Conservation (phyloP, 768 basidiomycete genomes). For the Sporobolomyces phaffii region DNA sequence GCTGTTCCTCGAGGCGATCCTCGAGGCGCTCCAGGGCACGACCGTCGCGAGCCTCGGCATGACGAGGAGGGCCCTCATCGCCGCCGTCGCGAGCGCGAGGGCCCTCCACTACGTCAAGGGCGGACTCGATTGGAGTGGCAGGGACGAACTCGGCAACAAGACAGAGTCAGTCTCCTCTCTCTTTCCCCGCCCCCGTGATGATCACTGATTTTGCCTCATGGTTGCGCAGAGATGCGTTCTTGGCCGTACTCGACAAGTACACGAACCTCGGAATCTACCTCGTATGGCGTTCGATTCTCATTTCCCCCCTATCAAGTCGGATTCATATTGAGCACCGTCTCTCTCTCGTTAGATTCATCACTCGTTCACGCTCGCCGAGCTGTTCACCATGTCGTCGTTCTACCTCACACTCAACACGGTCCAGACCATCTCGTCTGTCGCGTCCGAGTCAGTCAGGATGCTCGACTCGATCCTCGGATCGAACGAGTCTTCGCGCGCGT, state of each 20-base stretch:
- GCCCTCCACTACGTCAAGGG: constrained; percentile 42
- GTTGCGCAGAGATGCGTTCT: constrained; percentile 42
- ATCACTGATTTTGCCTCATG: neutral
- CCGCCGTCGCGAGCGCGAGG: constrained; percentile 46
- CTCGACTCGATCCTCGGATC: constrained; percentile 46
- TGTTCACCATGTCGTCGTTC: constrained; percentile 49
- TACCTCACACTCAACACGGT: constrained; percentile 45
- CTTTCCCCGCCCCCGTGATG: too few species aligned
- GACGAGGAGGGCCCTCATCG: constrained; percentile 45
- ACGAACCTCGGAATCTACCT: constrained; percentile 48
- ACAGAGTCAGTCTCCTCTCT: constrained; percentile 27
- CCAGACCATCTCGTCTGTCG: constrained; percentile 43
- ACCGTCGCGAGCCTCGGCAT: constrained; percentile 45
- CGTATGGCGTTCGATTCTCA: constrained; percentile 27
- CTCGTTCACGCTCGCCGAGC: constrained; percentile 48
- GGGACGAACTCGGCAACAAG: constrained; percentile 33
- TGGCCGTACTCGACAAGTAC: constrained; percentile 47
- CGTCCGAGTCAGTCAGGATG: constrained; percentile 42
- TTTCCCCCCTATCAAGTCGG: too few species aligned
- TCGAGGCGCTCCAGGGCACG: constrained; percentile 42
- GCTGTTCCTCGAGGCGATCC: constrained; percentile 46
- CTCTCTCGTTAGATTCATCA: constrained; percentile 41
- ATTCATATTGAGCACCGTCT: too few species aligned
- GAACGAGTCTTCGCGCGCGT: constrained; percentile 47
- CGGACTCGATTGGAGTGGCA: constrained; percentile 40